Evolutionary conservation across 169 alveolate genomes (phyloP), one percentile per base, ranked within the genome.

Genomic region (Plasmodium gonderi): DNA sequence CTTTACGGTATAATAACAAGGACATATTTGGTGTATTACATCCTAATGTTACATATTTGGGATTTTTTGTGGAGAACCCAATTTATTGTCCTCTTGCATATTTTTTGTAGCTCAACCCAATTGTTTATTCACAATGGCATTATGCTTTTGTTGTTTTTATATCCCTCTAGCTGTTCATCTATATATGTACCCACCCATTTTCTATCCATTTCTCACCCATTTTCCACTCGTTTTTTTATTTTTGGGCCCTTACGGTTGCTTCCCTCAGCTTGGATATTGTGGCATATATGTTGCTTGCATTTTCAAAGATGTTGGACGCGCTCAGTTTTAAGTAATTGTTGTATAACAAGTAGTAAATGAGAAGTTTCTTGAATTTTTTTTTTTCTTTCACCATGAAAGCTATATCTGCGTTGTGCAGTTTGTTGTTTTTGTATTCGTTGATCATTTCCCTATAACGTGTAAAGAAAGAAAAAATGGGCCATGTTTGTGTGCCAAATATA

Each of bases 281-380:
- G 78, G 92, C 83, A 74, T 85, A 85, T 85, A 85, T 85, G 45
- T 75, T 85, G 49, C 92, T 85, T 49, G 92, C 92, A 85, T 85
- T 85, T 69, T 85, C 92, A 44, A 85, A 85, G 44, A 85, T 85
- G 36, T 49, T 74, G 40, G 92, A 85, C n/a, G 92, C 92, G 0
- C 67, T 85, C 14, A 85, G 45, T 74, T 85, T 85, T 49, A 85
- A 74, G 33, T 85, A 85, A 44, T 85, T 85, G 78, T 74, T 74
- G 45, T 74, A 77, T 23, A 85, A 31, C 44, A 85, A 11, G 68
- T 72, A 85, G 45, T 85, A 85, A 4, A 85, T 51, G 11, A 74
- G 79, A 77, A 85, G 92, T 64, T 85, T 85, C 51, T 85, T 85
- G 49, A 49, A 85, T 85, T 85, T 85, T 85, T 29, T 74, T 54